phyloP scores from a whole-genome alignment of 148 eudicot species.

The Vaccinium darrowii region DNA sequence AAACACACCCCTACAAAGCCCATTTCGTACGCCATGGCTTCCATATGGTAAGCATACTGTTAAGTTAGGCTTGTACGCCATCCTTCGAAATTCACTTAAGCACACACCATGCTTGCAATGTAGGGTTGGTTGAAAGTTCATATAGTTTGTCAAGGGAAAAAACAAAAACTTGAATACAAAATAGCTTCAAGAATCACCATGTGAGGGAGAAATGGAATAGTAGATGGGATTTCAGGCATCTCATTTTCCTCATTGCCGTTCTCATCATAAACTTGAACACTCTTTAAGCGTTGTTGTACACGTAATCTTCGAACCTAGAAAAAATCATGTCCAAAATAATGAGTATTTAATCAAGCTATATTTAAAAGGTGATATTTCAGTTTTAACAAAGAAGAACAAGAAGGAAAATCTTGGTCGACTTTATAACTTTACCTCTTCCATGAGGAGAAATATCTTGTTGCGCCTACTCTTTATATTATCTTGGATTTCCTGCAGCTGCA shows the following conservation, averaged over 20 bases:
- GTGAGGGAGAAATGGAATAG: slow-evolving; percentile 86
- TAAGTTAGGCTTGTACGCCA: background rate
- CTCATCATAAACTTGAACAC: slow-evolving; percentile 45
- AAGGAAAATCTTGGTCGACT: background rate
- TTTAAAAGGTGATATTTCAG: background rate
- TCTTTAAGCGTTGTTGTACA: slow-evolving; percentile 75
- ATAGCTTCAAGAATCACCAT: slow-evolving; percentile 50
- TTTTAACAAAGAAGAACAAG: background rate
- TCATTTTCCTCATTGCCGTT: slow-evolving; percentile 58
- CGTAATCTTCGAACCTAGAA: slow-evolving; percentile 80
- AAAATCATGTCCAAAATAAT: background rate
- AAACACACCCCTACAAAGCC: background rate
- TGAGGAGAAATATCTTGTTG: slow-evolving; percentile 90
- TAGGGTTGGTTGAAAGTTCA: background rate
- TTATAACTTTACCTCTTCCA: slow-evolving; percentile 76
- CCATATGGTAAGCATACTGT: background rate
- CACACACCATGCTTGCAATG: background rate
- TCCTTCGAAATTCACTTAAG: background rate
- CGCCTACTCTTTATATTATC: slow-evolving; percentile 89
- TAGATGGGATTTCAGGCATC: slow-evolving; percentile 86
- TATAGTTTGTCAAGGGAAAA: background rate
- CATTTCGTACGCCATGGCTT: background rate
- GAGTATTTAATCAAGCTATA: background rate
- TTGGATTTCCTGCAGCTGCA: slow-evolving; percentile 77
- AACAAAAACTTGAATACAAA: slow-evolving; percentile 2